phyloP scores from a whole-genome alignment of 768 basidiomycete genomes.

The Nidularia pulvinata region DNA sequence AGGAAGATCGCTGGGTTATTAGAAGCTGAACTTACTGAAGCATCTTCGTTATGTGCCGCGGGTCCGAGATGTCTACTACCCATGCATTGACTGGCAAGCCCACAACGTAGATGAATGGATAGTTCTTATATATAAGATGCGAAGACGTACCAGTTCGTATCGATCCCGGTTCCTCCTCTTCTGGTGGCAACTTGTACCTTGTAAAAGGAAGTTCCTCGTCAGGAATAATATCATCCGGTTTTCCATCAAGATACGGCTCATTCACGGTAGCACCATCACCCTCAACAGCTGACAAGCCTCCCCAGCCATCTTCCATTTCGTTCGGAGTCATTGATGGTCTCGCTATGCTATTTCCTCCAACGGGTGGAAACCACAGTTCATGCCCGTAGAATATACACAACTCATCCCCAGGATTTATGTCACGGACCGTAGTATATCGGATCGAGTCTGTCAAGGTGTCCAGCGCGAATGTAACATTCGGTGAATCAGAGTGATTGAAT shows the following conservation, averaged over 20 bases:
- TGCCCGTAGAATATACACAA: constrained; percentile 80
- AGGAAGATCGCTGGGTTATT: too few relatives aligned
- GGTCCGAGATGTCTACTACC: constrained; percentile 75
- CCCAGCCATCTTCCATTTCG: constrained; percentile 43
- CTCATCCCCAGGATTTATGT: constrained; percentile 64
- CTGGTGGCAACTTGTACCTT: constrained; percentile 57
- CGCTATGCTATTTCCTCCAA: constrained; percentile 11
- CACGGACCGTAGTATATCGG: constrained; percentile 54
- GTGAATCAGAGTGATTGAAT: constrained; percentile 74
- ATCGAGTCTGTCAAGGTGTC: constrained; percentile 59
- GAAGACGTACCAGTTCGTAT: constrained; percentile 51
- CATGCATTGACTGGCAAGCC: constrained; percentile 59
- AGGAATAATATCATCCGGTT: constrained; percentile 45
- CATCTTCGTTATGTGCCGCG: constrained; percentile 54
- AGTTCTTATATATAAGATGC: neutral
- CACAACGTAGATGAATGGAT: constrained; percentile 1
- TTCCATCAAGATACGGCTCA: constrained; percentile 29
- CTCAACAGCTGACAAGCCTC: constrained; percentile 30
- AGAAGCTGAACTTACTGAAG: constrained; percentile 46
- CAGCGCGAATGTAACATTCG: constrained; percentile 69
- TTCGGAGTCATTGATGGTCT: neutral
- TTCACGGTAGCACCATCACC: constrained; percentile 9
- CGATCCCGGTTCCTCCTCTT: constrained; percentile 58
- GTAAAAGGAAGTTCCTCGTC: constrained; percentile 69
- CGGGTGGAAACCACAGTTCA: constrained; percentile 61